phyloP scores from a whole-genome alignment of 2,329 filamentous ascomycete species.

The Dactylonectria estremocensis region DNA sequence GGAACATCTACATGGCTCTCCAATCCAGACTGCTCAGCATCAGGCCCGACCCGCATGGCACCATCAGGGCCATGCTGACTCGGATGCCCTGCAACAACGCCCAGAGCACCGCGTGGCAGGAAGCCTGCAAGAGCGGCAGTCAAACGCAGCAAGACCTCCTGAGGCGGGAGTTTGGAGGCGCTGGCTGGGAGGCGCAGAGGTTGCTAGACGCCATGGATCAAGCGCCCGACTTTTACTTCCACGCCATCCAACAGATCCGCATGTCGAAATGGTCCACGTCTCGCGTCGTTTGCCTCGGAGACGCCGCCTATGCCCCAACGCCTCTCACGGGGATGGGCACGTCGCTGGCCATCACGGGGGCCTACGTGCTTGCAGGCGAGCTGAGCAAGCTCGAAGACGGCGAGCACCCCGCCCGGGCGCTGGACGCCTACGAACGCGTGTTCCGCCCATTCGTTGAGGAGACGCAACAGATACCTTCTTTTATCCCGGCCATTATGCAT shows the following conservation, averaged over 20 bases:
- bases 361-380: neutral
- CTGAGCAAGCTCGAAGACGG: neutral
- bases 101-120: neutral
- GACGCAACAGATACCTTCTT: neutral
- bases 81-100: neutral
- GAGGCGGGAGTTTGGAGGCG: neutral
- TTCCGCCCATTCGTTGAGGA: neutral
- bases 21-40: neutral
- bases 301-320: neutral
- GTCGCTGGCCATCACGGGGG: neutral
- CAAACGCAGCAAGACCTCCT: neutral
- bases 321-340: neutral
- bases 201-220: neutral
- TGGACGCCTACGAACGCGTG: neutral
- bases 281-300: slow-evolving; percentile 1
- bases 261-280: neutral
- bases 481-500: neutral
- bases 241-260: neutral
- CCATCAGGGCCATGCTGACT: neutral
- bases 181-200: neutral
- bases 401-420: neutral
- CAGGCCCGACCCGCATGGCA: neutral
- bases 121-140: neutral
- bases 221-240: neutral
- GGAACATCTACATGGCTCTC: neutral